These are phyloP conservation scores for Pseudozyma tsukubaensis DNA, from an alignment of 1,284 basidiomycete genomes.

Conservation along the genomic window DNA sequence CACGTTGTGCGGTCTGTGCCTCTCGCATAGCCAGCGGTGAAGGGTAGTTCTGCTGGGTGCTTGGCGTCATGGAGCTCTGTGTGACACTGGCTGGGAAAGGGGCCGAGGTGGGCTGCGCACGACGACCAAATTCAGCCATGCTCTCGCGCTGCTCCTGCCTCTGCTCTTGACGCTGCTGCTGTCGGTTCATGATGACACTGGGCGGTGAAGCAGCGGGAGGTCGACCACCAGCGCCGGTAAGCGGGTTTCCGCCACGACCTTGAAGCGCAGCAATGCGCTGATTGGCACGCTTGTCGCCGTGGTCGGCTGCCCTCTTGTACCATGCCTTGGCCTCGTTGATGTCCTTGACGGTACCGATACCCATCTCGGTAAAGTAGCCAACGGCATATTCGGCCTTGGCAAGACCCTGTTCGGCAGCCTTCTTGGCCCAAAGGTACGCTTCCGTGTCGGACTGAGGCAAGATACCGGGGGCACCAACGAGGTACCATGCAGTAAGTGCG, in stretches of 20 bases:
- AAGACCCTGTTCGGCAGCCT: conserved; percentile 67
- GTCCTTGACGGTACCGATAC: conserved; percentile 70
- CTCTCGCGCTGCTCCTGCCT: conserved; percentile 49
- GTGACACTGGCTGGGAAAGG: conserved; percentile 60
- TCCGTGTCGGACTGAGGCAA: conserved; percentile 98
- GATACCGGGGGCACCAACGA: conserved; percentile 96
- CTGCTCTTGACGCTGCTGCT: conserved; percentile 40
- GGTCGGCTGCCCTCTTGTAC: conserved; percentile 91
- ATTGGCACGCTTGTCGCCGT: conserved; percentile 90
- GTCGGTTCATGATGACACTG: conserved; percentile 24
- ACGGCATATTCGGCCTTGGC: conserved; percentile 80
- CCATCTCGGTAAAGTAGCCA: conserved; percentile 89
- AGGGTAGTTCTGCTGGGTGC: conserved; percentile 56
- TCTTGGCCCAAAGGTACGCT: conserved; percentile 76
- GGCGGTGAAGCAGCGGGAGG: conserved; percentile 7
- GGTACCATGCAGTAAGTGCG: conserved; percentile 97
- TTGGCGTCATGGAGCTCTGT: conserved; percentile 46
- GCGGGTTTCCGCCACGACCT: conserved; percentile 29
- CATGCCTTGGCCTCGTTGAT: conserved; percentile 75
- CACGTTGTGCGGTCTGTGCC: conserved; percentile 60
- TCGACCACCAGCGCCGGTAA: conserved; percentile 19
- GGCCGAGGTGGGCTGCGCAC: conserved; percentile 62
- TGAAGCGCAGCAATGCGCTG: conserved; percentile 76
- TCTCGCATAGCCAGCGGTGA: conserved; percentile 65
- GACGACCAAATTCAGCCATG: conserved; percentile 47